These are phyloP conservation scores for Erysimum cheiri DNA, from an alignment of 441 rosid species.

Conservation along the genomic window DNA sequence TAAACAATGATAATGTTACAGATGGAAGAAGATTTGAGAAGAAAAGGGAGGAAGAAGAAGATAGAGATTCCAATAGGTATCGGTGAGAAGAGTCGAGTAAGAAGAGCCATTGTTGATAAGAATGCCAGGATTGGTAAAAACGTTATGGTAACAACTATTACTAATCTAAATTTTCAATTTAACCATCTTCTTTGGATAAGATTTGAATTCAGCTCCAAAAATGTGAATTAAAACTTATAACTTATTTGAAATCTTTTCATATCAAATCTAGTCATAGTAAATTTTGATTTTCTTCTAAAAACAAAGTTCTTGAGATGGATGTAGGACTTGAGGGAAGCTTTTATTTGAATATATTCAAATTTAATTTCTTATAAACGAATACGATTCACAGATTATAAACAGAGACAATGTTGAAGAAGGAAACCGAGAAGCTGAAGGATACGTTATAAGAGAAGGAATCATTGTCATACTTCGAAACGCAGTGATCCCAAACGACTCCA, in stretches of 20 bases:
- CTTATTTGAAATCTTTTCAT: not conserved
- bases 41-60: constrained; percentile 35
- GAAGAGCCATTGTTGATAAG: constrained; percentile 72
- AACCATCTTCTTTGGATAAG: not conserved
- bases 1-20: not conserved
- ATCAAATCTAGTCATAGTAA: not conserved
- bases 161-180: not conserved
- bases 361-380: not conserved
- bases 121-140: constrained; percentile 84
- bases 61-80: constrained; percentile 63
- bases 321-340: no score
- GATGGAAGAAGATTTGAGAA: constrained; percentile 42
- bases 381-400: constrained; percentile 63
- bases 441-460: constrained; percentile 68
- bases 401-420: constrained; percentile 70
- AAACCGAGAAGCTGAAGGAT: constrained; percentile 66
- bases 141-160: constrained; percentile 55
- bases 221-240: not conserved
- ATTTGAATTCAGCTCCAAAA: not conserved
- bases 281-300: no score
- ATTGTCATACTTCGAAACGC: constrained; percentile 67
- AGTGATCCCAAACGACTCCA: constrained; percentile 58
- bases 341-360: no score
- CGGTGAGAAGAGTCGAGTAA: constrained; percentile 60
- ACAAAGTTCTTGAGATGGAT: no score